These are phyloP conservation scores for Arthroderma uncinatum DNA, from an alignment of 2,329 filamentous ascomycete genomes.

Conservation along the genomic window DNA sequence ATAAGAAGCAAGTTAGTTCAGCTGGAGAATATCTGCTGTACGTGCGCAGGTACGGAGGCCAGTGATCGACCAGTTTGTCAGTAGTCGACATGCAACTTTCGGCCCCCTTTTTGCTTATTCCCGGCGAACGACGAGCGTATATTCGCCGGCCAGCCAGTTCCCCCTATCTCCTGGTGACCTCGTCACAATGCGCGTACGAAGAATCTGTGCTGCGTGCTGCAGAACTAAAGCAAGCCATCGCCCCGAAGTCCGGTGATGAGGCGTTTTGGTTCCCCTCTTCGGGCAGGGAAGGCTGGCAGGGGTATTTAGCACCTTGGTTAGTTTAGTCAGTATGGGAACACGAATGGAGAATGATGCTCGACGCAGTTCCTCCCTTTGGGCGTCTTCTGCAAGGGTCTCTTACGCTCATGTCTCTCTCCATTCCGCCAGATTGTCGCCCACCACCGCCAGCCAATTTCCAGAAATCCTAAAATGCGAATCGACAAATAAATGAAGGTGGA, in stretches of 20 bases:
- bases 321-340: background rate
- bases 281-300: constrained; percentile 1
- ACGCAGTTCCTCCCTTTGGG: background rate
- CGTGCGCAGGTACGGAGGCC: background rate
- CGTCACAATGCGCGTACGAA: background rate
- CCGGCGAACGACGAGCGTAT: background rate
- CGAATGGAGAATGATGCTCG: background rate
- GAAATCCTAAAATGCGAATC: background rate
- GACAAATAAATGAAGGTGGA: background rate
- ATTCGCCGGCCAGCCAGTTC: background rate
- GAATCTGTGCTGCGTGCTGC: background rate
- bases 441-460: background rate
- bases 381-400: background rate
- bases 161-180: constrained; percentile 1
- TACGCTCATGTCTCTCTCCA: background rate
- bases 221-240: background rate
- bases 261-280: background rate
- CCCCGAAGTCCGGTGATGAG: constrained; percentile 4
- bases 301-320: background rate
- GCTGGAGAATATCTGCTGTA: background rate
- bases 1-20: background rate
- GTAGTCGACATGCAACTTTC: background rate
- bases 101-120: background rate
- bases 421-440: background rate
- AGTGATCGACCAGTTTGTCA: background rate